phyloP scores from a whole-genome alignment of 2,329 filamentous ascomycete genomes.

The Botryotinia narcissicola region DNA sequence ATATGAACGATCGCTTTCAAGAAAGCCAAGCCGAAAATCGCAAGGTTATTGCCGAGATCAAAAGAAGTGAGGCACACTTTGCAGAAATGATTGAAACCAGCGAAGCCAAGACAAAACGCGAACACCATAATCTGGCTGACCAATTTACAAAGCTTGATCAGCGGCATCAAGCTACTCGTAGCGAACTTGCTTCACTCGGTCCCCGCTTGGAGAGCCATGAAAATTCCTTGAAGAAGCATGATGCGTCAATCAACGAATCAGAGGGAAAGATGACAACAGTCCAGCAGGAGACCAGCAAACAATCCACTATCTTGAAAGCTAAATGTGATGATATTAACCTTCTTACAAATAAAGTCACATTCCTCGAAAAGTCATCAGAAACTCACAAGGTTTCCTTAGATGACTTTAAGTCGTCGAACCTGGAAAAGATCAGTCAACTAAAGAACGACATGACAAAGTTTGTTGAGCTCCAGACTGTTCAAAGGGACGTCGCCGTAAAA shows the following conservation, averaged over 20 bases:
- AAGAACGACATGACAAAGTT: background rate
- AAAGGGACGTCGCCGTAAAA: background rate
- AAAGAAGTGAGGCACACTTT: background rate
- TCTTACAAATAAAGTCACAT: background rate
- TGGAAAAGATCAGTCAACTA: background rate
- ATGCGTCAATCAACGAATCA: background rate
- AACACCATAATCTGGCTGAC: background rate
- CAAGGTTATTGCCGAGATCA: background rate
- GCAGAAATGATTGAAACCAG: background rate
- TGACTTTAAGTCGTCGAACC: background rate
- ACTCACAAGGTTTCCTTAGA: background rate
- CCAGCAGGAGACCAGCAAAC: background rate
- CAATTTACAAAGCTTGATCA: background rate
- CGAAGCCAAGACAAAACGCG: background rate
- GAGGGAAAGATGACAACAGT: background rate
- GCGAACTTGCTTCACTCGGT: background rate
- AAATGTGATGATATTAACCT: background rate
- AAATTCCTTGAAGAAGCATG: background rate
- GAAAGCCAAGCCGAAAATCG: background rate
- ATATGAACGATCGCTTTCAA: background rate
- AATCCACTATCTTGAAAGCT: background rate
- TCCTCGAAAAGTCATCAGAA: background rate
- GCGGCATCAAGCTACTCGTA: slow-evolving; percentile 1
- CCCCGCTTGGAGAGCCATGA: background rate
- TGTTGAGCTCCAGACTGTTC: background rate